Percentiles rank a stretch among this genome's conserved stretches.
phyloP scores from a whole-genome alignment of 2,329 filamentous ascomycete species.

The Trichoderma koningiopsis region DNA sequence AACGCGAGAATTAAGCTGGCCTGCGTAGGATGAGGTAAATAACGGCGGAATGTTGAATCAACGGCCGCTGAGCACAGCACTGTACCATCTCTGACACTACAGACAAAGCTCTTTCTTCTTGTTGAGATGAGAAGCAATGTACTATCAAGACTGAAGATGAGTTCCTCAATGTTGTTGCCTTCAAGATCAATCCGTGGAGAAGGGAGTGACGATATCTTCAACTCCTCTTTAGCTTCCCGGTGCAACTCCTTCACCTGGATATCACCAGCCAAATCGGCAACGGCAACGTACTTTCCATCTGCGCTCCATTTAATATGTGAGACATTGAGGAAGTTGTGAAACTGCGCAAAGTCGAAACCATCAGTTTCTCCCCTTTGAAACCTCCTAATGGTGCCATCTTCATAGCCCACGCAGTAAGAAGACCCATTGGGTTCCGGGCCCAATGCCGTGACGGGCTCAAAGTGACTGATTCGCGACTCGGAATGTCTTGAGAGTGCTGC shows the following conservation, averaged over 20 bases:
- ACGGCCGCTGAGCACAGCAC: background rate
- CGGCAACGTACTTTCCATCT: constrained; percentile 7
- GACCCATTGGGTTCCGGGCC: background rate
- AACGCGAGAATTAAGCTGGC: background rate
- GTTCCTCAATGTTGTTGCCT: background rate
- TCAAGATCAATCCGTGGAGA: background rate
- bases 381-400: background rate
- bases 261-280: background rate
- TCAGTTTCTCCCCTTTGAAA: background rate
- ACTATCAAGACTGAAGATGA: background rate
- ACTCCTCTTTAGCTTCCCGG: background rate
- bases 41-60: background rate
- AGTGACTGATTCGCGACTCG: background rate
- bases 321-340: background rate
- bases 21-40: background rate
- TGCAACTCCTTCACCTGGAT: background rate
- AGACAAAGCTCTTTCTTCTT: background rate
- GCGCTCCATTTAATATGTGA: constrained; percentile 13
- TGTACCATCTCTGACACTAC: background rate
- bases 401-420: background rate
- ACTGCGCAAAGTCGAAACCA: background rate
- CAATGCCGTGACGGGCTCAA: background rate
- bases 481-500: background rate
- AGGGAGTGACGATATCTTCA: background rate
- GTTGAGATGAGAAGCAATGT: background rate